Percentiles rank a stretch among this genome's conserved stretches.
phyloP scores from a whole-genome alignment of 345 rosid genomes.

The Acer yangbiense region DNA sequence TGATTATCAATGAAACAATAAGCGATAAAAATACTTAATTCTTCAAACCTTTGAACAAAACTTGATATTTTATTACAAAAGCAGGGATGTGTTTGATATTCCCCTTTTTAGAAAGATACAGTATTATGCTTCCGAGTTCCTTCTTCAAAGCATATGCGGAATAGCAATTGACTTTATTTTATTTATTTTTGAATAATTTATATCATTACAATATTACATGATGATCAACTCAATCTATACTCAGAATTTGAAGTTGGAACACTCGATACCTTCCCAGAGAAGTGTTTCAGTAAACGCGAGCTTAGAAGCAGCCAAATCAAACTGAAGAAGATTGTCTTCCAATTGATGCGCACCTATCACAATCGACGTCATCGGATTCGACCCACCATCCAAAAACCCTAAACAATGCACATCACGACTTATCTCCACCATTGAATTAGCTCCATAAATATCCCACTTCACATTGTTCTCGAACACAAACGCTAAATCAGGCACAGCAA shows the following conservation, averaged over 20 bases:
- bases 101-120: no score
- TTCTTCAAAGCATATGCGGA: no score
- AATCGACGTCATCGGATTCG: background rate
- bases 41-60: no score
- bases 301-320: background rate
- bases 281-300: background rate
- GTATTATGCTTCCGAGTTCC: no score
- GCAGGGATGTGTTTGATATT: no score
- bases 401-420: background rate
- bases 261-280: background rate
- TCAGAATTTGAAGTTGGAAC: slow-evolving; percentile 1
- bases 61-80: no score
- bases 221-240: no score
- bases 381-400: background rate
- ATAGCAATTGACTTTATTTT: no score
- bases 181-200: no score
- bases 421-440: slow-evolving; percentile 9
- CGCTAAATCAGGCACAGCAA: slow-evolving; percentile 12
- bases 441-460: slow-evolving; percentile 5
- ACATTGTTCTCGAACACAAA: slow-evolving; percentile 8
- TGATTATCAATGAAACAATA: no score
- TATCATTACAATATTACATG: no score
- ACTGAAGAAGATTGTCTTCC: background rate
- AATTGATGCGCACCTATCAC: background rate
- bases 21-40: no score